Evolutionary conservation across 31 red algal genomes (phyloP).

Genomic region (Bonnemaisonia californica): DNA sequence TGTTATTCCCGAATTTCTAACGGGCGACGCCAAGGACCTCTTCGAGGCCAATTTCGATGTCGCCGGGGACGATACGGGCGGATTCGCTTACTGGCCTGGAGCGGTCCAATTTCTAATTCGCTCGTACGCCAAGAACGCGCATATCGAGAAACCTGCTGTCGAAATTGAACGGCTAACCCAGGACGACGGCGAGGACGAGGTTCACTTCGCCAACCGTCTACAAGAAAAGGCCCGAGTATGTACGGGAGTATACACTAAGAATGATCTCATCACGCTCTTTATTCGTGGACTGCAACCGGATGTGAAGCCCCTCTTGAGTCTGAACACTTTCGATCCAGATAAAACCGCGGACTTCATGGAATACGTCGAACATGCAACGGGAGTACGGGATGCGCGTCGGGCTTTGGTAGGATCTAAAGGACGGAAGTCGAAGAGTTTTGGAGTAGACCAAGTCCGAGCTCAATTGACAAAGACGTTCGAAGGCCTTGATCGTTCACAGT

Average conservation of each 20-base stretch:
- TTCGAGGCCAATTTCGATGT: conserved; percentile 7
- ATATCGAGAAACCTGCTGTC: not conserved
- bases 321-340: not conserved
- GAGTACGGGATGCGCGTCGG: not conserved
- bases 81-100: conserved; percentile 1
- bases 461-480: too few relatives aligned
- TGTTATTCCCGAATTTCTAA: not conserved
- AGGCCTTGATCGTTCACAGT: too few relatives aligned
- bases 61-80: not conserved
- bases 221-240: not conserved
- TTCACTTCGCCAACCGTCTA: not conserved
- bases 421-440: too few relatives aligned
- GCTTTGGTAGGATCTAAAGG: too few relatives aligned
- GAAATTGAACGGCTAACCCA: too few relatives aligned
- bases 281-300: not conserved
- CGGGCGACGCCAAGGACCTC: not conserved
- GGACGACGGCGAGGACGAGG: not conserved
- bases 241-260: not conserved
- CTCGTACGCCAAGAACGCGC: not conserved
- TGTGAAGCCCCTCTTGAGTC: not conserved
- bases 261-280: conserved; percentile 2
- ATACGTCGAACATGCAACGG: not conserved
- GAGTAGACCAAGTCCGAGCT: too few relatives aligned
- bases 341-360: not conserved
- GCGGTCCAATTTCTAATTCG: not conserved